Conservation (phyloP, 768 basidiomycete genomes). For the Sistotremastrum niveocremeum region DNA sequence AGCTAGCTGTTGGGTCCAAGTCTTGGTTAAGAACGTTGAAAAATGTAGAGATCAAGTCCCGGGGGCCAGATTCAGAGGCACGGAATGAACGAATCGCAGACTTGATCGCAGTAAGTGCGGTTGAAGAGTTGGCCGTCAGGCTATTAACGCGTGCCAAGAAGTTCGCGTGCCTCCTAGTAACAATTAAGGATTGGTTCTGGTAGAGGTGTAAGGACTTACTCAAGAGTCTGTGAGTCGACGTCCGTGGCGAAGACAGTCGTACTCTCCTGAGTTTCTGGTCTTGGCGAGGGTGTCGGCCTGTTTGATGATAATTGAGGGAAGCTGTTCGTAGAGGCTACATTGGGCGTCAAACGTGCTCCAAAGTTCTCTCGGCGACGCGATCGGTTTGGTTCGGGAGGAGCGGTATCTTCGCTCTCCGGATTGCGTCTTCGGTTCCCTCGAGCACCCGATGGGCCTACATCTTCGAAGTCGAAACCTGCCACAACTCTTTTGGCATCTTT, state of each 20-base stretch:
- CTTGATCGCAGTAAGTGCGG: slow-evolving; percentile 48
- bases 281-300: background rate
- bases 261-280: slow-evolving; percentile 1
- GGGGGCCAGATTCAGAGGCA: slow-evolving; percentile 60
- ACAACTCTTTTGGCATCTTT: slow-evolving; percentile 56
- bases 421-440: slow-evolving; percentile 30
- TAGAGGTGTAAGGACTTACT: too few species aligned
- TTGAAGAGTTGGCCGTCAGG: slow-evolving; percentile 41
- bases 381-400: slow-evolving; percentile 17
- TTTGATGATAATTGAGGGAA: background rate
- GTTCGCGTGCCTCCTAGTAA: slow-evolving; percentile 46
- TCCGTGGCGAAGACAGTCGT: background rate
- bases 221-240: too few species aligned
- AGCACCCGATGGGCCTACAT: slow-evolving; percentile 26
- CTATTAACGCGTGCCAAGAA: slow-evolving; percentile 52
- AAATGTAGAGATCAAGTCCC: slow-evolving; percentile 80
- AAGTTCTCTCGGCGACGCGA: slow-evolving; percentile 44
- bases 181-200: background rate
- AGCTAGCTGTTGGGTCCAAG: slow-evolving; percentile 60
- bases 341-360: slow-evolving; percentile 41
- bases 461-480: slow-evolving; percentile 55
- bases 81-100: slow-evolving; percentile 72
- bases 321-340: slow-evolving; percentile 12
- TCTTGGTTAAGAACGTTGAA: slow-evolving; percentile 62
- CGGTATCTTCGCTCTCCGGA: slow-evolving; percentile 23